These are phyloP conservation scores for Candida nonsorbophila DNA, from an alignment of 805 yeast species.

Conservation along the genomic window DNA sequence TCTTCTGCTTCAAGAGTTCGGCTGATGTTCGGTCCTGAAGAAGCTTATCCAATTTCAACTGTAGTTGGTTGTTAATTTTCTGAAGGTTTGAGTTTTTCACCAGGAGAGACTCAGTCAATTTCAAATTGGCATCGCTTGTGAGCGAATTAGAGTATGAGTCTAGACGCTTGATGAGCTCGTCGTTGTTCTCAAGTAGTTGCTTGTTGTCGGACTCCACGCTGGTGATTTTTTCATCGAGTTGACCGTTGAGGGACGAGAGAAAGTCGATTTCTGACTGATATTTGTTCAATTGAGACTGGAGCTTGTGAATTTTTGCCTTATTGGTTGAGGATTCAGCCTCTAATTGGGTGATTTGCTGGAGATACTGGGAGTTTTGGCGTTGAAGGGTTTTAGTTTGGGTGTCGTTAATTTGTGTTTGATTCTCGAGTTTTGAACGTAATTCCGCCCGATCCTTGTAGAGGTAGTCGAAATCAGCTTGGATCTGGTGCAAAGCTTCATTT, in stretches of 20 bases:
- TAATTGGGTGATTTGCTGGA: no score
- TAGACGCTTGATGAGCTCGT: conserved; percentile 20
- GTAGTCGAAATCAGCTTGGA: conserved; percentile 32
- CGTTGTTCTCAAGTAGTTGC: conserved; percentile 17
- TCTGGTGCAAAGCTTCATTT: conserved; percentile 23
- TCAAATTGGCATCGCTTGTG: conserved; percentile 6
- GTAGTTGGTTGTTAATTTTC: conserved; percentile 49
- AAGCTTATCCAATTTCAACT: conserved; percentile 47
- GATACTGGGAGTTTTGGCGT: no score
- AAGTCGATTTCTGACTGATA: no score
- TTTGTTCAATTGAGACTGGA: no score
- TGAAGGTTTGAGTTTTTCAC: conserved; percentile 28
- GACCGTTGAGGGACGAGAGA: conserved; percentile 27
- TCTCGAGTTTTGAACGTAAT: conserved; percentile 24
- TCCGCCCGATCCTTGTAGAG: conserved; percentile 28
- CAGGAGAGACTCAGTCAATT: conserved; percentile 15
- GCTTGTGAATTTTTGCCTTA: no score
- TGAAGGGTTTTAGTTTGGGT: conserved; percentile 11
- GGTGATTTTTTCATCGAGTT: conserved; percentile 32
- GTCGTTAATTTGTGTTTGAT: conserved; percentile 22
- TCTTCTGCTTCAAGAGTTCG: conserved; percentile 56
- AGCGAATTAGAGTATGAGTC: conserved; percentile 10
- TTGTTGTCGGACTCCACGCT: conserved; percentile 17
- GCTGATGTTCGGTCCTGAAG: conserved; percentile 43
- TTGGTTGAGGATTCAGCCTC: no score